phyloP scores from a whole-genome alignment of 495 filamentous ascomycete genomes.

The Podospora tetraspora region DNA sequence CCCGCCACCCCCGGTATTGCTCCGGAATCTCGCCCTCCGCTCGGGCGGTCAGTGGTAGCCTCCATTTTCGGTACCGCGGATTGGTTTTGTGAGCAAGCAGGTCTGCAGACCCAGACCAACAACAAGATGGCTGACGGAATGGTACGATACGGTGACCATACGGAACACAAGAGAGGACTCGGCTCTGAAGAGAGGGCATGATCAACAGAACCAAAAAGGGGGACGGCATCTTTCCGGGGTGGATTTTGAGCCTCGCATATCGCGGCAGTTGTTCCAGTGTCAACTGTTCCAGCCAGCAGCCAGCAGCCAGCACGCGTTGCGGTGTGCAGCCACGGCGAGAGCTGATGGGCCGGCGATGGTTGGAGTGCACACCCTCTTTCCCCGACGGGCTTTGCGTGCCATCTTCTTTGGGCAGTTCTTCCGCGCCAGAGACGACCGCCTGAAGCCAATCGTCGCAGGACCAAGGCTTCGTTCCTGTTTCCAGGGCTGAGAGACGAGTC shows the following conservation, averaged over 20 bases:
- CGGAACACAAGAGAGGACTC: too few species aligned
- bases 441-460: constrained; percentile 6
- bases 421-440: background rate
- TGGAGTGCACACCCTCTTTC: constrained; percentile 14
- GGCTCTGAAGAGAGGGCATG: background rate
- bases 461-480: background rate
- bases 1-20: background rate
- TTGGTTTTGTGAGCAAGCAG: background rate
- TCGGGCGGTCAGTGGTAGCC: background rate
- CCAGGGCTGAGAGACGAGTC: constrained; percentile 6
- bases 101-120: background rate
- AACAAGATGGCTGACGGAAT: background rate
- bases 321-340: background rate
- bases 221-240: background rate
- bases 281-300: background rate
- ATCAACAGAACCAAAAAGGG: background rate
- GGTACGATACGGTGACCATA: too few species aligned
- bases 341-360: constrained; percentile 5
- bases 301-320: background rate
- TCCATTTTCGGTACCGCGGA: background rate
- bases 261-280: constrained; percentile 4
- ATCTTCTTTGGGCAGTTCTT: constrained; percentile 7
- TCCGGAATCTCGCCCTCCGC: background rate
- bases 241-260: constrained; percentile 7
- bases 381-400: constrained; percentile 3